Conservation (phyloP, 345 rosid species). For the Turnera subulata region DNA sequence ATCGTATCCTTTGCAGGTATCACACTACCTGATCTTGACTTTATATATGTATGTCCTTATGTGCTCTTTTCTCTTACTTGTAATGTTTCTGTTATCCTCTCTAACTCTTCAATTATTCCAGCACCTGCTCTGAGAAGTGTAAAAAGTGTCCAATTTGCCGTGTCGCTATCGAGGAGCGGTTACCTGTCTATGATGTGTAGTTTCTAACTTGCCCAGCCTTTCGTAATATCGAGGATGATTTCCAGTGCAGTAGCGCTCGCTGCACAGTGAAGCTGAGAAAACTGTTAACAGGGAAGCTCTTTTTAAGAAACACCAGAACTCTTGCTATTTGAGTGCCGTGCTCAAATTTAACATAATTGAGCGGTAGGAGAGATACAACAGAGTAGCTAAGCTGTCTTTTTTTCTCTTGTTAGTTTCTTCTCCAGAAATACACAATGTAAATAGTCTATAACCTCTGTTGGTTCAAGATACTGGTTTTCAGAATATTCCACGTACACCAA, state of each 20-base stretch:
- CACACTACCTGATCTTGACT: not conserved
- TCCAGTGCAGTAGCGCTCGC: not conserved
- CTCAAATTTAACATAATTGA: conserved; percentile 5
- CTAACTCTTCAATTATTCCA: conserved; percentile 33
- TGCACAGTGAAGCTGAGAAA: conserved; percentile 14
- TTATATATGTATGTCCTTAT: not conserved
- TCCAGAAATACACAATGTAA: conserved; percentile 6
- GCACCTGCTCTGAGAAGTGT: conserved; percentile 86
- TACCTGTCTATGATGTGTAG: conserved; percentile 87
- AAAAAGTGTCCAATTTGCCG: conserved; percentile 93
- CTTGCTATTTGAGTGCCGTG: not conserved
- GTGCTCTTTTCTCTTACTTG: not conserved
- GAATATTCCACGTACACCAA: not conserved
- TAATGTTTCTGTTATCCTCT: conserved; percentile 1
- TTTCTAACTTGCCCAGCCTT: conserved; percentile 10
- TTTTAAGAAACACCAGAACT: conserved; percentile 2
- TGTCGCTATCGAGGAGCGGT: conserved; percentile 60
- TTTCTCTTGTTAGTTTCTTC: not conserved
- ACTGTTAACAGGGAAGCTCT: conserved; percentile 12
- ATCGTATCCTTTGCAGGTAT: conserved; percentile 92
- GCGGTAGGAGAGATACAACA: not conserved
- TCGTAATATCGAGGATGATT: conserved; percentile 2
- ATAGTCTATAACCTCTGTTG: conserved; percentile 1
- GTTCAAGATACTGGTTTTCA: conserved; percentile 8
- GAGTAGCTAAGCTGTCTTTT: no score